Evolutionary conservation across 2,329 filamentous ascomycete genomes (phyloP).

Genomic region (Neonectria magnoliae): DNA sequence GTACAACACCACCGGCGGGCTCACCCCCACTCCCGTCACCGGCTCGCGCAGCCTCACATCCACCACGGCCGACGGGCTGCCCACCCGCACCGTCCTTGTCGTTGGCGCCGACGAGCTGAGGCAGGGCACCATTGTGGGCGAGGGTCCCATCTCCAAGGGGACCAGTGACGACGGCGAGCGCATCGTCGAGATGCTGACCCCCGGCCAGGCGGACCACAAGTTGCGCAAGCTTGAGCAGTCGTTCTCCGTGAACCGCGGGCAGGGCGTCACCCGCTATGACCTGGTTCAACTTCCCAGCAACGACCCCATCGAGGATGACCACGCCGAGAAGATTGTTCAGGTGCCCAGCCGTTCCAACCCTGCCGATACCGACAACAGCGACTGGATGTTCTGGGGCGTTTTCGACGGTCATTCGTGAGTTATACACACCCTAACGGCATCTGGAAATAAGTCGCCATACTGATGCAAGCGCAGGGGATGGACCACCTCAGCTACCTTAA

Average conservation of each 20-base stretch:
- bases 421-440: neutral
- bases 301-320: conserved; percentile 97
- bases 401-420: conserved; percentile 95
- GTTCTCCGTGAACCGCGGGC: conserved; percentile 86
- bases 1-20: conserved; percentile 61
- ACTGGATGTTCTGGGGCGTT: conserved; percentile 99
- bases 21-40: conserved; percentile 42
- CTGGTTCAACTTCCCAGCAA: conserved; percentile 95
- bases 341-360: conserved; percentile 69
- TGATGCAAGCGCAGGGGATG: conserved; percentile 73
- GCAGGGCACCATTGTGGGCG: conserved; percentile 84
- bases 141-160: conserved; percentile 88
- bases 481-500: conserved; percentile 96
- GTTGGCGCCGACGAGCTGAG: conserved; percentile 92
- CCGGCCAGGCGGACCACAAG: conserved; percentile 92
- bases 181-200: conserved; percentile 94
- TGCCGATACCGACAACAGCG: conserved; percentile 66
- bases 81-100: conserved; percentile 77
- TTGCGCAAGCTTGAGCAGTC: conserved; percentile 91
- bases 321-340: conserved; percentile 97
- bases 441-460: neutral
- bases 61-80: conserved; percentile 53
- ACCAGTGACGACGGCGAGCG: conserved; percentile 85
- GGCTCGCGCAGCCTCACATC: conserved; percentile 56
- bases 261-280: conserved; percentile 94